Percentiles rank a stretch among this genome's conserved stretches.
Conservation (phyloP, 805 yeast genomes). For the Lipomyces starkeyi region DNA sequence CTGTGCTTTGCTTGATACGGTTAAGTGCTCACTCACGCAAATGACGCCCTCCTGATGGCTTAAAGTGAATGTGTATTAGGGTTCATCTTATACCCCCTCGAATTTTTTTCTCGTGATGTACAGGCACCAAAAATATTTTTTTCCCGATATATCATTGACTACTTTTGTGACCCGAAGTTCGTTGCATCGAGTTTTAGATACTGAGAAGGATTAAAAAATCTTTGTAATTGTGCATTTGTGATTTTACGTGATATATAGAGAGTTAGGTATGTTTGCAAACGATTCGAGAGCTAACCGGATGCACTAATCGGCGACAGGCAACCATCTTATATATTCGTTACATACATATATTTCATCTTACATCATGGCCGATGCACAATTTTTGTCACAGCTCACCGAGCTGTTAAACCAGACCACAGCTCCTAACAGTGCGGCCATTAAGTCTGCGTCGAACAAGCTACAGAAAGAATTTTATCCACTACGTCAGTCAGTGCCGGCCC, state of each 20-base stretch:
- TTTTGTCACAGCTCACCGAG: conserved; percentile 18
- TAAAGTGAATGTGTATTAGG: background rate
- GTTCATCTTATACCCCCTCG: background rate
- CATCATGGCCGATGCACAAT: conserved; percentile 31
- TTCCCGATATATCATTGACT: background rate
- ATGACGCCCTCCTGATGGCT: too few species aligned
- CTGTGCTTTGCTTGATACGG: too few species aligned
- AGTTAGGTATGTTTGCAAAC: background rate
- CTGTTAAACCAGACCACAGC: conserved; percentile 70
- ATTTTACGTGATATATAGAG: background rate
- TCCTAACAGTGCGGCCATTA: conserved; percentile 79
- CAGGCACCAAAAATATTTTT: background rate
- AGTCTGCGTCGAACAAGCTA: conserved; percentile 78
- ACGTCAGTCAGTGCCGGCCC: conserved; percentile 75
- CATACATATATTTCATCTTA: too few species aligned
- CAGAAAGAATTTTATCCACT: conserved; percentile 75
- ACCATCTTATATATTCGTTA: background rate
- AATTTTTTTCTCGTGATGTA: background rate
- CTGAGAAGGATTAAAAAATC: background rate
- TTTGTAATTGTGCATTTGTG: background rate
- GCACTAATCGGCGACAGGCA: background rate
- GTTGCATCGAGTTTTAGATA: background rate
- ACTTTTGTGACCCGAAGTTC: background rate
- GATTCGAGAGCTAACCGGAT: background rate
- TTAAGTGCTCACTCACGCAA: too few species aligned